Evolutionary conservation across 148 eudicot genomes (phyloP).

Genomic region (Persicaria tinctoria): DNA sequence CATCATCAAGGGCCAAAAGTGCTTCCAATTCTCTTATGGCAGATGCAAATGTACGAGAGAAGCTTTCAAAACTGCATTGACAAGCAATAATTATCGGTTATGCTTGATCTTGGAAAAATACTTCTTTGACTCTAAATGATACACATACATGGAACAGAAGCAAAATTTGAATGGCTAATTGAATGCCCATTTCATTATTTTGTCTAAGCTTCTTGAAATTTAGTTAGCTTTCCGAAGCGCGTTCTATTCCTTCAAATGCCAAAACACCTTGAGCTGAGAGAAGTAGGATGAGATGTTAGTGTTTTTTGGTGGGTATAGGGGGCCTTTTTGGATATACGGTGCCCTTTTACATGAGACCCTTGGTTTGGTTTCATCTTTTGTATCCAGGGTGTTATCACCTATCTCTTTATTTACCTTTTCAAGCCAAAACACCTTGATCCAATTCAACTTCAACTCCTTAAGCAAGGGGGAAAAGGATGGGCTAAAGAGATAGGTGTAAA

Average conservation of each 20-base stretch:
- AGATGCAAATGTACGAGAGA: conserved; percentile 46
- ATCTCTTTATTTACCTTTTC: too few relatives aligned
- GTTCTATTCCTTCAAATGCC: neutral
- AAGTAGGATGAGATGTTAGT: too few relatives aligned
- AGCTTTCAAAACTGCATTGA: conserved; percentile 59
- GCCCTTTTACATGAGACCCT: too few relatives aligned
- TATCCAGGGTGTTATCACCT: too few relatives aligned
- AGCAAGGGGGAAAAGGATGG: neutral
- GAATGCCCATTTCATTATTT: too few relatives aligned
- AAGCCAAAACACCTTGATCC: neutral
- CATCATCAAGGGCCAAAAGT: conserved; percentile 40
- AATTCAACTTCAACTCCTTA: neutral
- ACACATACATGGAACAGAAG: too few relatives aligned
- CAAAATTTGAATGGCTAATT: too few relatives aligned
- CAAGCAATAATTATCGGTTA: neutral
- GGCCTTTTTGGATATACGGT: too few relatives aligned
- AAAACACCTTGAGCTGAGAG: neutral
- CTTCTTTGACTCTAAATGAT: too few relatives aligned
- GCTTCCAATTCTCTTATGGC: conserved; percentile 54
- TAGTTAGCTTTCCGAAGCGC: neutral
- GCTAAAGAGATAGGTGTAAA: neutral
- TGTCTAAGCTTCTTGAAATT: neutral
- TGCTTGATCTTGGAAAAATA: neutral
- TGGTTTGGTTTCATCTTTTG: too few relatives aligned
- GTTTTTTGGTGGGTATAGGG: too few relatives aligned